Evolutionary conservation across 257 asterid genomes (phyloP), one percentile per base, ranked within the genome.

Genomic region (Salvia rosmarinus): DNA sequence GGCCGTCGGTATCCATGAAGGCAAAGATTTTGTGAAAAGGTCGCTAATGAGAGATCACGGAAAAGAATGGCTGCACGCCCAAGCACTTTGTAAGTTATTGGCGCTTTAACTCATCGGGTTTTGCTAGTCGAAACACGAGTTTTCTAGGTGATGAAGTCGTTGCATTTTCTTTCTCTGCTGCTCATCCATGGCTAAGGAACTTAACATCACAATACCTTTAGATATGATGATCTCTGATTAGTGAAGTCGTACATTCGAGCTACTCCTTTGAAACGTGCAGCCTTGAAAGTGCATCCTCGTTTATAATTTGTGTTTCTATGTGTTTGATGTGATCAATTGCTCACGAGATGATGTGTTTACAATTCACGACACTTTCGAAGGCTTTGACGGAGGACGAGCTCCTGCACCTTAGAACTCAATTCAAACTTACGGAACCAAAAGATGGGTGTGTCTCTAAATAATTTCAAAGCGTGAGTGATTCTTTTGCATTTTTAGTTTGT

Each of bases 51-150:
- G 94, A 71, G 99, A 94, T 76, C 97, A 91, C 44, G 97, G 57
- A 94, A 94, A 84, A 80, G 99, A 84, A 94, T 94, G 97, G 85
- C 89, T 34, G 99, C 99, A n/a, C 58, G 91, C 96, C 56, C 97
- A 91, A 81, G 97, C 99, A 71, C 85, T 94, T 68, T 73, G 99
- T 91, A 80, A 75, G 91, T 71, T 74, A 40, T 30, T 32, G 13
- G n/a, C 25, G 49, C 47, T 9, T 49, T 78, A 13, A 30, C 21
- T 25, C 6, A 17, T 65, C 8, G 28, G 0, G 25, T 46, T 64
- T 55, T 46, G 19, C 10, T 67, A 21, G 68, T 44, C 10, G 23
- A 28, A 16, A 55, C 10, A 55, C n/a, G 44, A 32, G 9, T 40
- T 65, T n/a, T 39, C 7, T 23, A 3, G 34, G 17, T 66, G 5